Base-by-base conservation (phyloP, 345 rosid genomes). In the Turritis glabra region DNA sequence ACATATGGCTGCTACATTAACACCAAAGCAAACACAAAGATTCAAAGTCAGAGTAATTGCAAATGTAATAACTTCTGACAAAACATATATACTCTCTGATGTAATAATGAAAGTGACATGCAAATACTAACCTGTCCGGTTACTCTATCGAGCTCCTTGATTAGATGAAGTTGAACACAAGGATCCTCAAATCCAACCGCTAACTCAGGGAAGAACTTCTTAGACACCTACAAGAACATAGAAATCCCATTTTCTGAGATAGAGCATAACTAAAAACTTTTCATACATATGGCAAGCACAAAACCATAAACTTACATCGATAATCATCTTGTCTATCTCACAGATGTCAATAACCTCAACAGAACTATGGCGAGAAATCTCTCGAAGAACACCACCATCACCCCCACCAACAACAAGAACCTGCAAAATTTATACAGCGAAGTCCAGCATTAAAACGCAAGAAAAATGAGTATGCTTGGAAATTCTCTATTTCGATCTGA, bases 321-420 rank as follows among this genome's bases (percentile, higher is more conserved):
- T 88, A 67, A 95, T 98, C 97, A 95, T 87, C 74, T 80, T 74
- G 86, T 95, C 99, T 76, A 92, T 95, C 86, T 95, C 99, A 79
- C 98, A 95, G 43, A 92, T 95, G 74, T 90, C 98, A 69, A 95
- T 92, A 37, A 46, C 84, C 86, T 95, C 94, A 52, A 92, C 97
- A 46, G 99, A 89, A 63, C 81, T 82, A 55, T 92, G 99, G 50
- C 92, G 93, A 79, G 98, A 81, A 77, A 95, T 81, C 83, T 95
- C 99, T 69, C 94, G 74, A 23, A 92, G 96, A 77, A 92, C 98
- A 11, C 97, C 99, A 44, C 99, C 99, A 77, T 95, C 99, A 77
- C 98, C 99, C 47, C 99, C 99, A 64, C 99, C 99, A 80, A 95
- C 98, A 80, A 92, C 99, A 73, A 95, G 84, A 77, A 92, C 99